phyloP scores from a whole-genome alignment of 2,329 filamentous ascomycete species.

The Trichoderma brevicompactum region DNA sequence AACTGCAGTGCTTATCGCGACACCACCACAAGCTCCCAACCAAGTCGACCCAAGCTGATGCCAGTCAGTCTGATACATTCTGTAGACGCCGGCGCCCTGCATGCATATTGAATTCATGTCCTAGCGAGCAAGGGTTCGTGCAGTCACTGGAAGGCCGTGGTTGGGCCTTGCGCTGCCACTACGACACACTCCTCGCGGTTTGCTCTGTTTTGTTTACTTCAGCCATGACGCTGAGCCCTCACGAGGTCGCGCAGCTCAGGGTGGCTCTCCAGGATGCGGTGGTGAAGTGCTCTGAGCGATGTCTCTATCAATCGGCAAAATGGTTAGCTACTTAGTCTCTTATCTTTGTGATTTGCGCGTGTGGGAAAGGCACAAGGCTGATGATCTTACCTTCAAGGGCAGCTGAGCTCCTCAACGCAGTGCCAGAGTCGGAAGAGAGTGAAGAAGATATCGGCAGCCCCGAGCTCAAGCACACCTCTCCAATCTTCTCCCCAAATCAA shows the following conservation, averaged over 20 bases:
- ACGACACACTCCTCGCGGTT: background rate
- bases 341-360: background rate
- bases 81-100: conserved; percentile 8
- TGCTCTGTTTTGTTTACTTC: conserved; percentile 25
- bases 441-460: conserved; percentile 49
- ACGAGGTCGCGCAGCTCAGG: conserved; percentile 67
- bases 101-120: conserved; percentile 9
- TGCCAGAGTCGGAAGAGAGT: conserved; percentile 65
- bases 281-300: conserved; percentile 89
- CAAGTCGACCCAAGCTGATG: background rate
- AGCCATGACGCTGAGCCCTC: conserved; percentile 58
- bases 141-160: background rate
- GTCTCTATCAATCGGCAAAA: conserved; percentile 94
- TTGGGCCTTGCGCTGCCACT: background rate
- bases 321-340: conserved; percentile 62
- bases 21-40: background rate
- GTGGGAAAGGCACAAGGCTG: background rate
- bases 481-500: conserved; percentile 58
- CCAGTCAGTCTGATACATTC: background rate
- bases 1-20: conserved; percentile 13
- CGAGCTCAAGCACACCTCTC: conserved; percentile 48
- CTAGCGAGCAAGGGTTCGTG: background rate
- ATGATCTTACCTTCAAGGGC: conserved; percentile 64
- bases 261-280: conserved; percentile 81
- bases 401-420: conserved; percentile 86